These are phyloP conservation scores for Exophiala calicioides DNA, from an alignment of 2,329 filamentous ascomycete genomes.

Conservation along the genomic window DNA sequence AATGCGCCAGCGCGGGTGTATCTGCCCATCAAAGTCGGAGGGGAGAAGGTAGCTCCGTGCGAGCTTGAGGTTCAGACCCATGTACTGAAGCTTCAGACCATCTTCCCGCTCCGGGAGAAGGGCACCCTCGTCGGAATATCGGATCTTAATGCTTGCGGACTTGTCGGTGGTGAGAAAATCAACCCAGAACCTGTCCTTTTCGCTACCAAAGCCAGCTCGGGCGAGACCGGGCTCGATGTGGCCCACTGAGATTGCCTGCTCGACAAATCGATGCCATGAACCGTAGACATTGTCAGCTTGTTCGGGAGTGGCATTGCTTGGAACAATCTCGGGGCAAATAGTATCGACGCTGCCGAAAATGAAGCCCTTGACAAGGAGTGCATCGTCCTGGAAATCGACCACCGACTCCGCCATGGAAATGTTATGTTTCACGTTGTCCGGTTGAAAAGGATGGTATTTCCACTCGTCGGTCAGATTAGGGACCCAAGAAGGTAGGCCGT, in stretches of 20 bases:
- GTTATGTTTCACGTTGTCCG: slow-evolving; percentile 2
- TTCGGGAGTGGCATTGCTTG: not conserved
- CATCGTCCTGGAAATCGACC: slow-evolving; percentile 5
- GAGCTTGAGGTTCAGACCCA: slow-evolving; percentile 13
- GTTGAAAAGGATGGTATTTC: slow-evolving; percentile 11
- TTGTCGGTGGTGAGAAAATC: slow-evolving; percentile 10
- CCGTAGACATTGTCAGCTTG: slow-evolving; percentile 4
- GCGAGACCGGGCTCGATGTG: not conserved
- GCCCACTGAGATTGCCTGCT: not conserved
- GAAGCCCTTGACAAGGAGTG: slow-evolving; percentile 10
- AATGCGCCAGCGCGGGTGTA: slow-evolving; percentile 8
- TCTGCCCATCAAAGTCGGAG: not conserved
- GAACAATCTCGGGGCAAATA: slow-evolving; percentile 1
- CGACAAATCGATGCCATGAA: slow-evolving; percentile 6
- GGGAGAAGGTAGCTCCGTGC: slow-evolving; percentile 10
- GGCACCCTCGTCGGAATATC: slow-evolving; percentile 4
- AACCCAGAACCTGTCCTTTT: slow-evolving; percentile 7
- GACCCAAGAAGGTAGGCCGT: slow-evolving; percentile 9
- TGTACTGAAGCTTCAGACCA: slow-evolving; percentile 8
- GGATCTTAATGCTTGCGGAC: slow-evolving; percentile 1
- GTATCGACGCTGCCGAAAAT: slow-evolving; percentile 6
- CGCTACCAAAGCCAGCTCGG: not conserved
- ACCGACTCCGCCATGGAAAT: not conserved
- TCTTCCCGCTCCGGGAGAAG: slow-evolving; percentile 13
- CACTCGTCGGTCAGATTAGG: slow-evolving; percentile 8